phyloP scores from a whole-genome alignment of 2,329 filamentous ascomycete genomes.

The Magnaporthiopsis incrustans region DNA sequence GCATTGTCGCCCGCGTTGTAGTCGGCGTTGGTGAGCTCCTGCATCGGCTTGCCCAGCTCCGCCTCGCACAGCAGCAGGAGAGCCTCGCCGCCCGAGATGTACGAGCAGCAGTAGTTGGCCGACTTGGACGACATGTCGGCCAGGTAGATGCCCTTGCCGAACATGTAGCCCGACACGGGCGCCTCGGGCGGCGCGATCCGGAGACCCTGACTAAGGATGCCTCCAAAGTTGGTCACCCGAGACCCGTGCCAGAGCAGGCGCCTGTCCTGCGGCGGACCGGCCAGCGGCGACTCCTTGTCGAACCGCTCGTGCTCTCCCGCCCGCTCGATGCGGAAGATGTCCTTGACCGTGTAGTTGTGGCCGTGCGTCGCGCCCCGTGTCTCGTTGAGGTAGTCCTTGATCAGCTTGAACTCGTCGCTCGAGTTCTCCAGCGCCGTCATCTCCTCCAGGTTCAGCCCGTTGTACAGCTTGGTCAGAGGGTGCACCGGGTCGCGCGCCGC shows the following conservation, averaged over 20 bases:
- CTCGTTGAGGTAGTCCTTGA: conserved; percentile 58
- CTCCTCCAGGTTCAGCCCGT: conserved; percentile 63
- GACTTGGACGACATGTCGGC: conserved; percentile 81
- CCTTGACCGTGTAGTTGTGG: conserved; percentile 51
- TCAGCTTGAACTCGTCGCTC: conserved; percentile 55
- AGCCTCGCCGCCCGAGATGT: conserved; percentile 58
- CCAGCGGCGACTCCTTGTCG: conserved; percentile 37
- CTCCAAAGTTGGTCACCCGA: conserved; percentile 74
- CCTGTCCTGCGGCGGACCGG: conserved; percentile 49
- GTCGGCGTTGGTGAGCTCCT: conserved; percentile 48
- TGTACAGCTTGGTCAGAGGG: conserved; percentile 64
- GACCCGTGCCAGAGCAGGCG: conserved; percentile 85
- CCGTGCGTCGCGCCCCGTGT: conserved; percentile 62
- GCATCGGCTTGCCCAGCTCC: conserved; percentile 69
- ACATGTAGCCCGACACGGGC: conserved; percentile 76
- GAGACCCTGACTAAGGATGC: conserved; percentile 79
- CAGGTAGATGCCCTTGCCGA: conserved; percentile 83
- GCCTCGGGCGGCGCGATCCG: conserved; percentile 85
- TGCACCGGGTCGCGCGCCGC: conserved; percentile 45
- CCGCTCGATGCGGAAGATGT: conserved; percentile 79
- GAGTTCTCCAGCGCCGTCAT: conserved; percentile 59
- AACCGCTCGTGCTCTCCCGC: conserved; percentile 65
- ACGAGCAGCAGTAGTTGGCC: conserved; percentile 63
- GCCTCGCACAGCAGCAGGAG: conserved; percentile 79
- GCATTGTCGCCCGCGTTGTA: conserved; percentile 59